These are phyloP conservation scores for Collybiopsis luxurians DNA, from an alignment of 768 basidiomycete species.

Conservation along the genomic window DNA sequence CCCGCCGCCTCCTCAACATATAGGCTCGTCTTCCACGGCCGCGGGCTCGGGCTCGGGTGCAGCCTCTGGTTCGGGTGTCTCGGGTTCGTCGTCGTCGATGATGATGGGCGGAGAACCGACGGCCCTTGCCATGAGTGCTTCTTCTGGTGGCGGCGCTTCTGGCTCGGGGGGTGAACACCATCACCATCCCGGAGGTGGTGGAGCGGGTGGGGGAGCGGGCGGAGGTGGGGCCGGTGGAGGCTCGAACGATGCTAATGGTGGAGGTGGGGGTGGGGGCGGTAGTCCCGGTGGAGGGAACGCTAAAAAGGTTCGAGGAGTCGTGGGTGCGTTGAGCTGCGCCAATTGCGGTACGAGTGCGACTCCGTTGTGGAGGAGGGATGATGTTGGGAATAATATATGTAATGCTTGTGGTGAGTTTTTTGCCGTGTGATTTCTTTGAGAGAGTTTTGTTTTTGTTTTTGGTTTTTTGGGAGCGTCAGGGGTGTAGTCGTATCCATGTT, in stretches of 20 bases:
- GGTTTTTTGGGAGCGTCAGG: conserved; percentile 5
- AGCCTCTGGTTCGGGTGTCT: too few relatives aligned
- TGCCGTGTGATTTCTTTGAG: conserved; percentile 24
- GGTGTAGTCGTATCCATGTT: not conserved
- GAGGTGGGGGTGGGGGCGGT: conserved; percentile 11
- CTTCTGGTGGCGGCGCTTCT: not conserved
- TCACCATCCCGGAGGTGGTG: not conserved
- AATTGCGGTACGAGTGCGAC: conserved; percentile 90
- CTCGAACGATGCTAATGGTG: conserved; percentile 6
- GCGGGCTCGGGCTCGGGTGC: not conserved
- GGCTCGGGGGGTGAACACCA: not conserved
- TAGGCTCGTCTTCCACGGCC: not conserved
- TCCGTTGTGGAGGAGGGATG: conserved; percentile 86
- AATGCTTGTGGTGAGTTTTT: conserved; percentile 85
- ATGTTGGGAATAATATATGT: conserved; percentile 90
- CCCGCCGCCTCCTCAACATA: not conserved
- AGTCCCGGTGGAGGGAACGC: not conserved
- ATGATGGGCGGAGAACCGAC: not conserved
- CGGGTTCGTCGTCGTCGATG: too few relatives aligned
- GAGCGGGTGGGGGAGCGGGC: not conserved
- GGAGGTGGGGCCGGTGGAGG: not conserved
- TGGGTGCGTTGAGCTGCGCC: conserved; percentile 81
- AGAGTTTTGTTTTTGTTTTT: conserved; percentile 7
- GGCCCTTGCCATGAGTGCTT: too few relatives aligned
- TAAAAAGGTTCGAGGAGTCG: conserved; percentile 23